A percentile compares a stretch with the other conserved stretches of the same genome.
phyloP scores from a whole-genome alignment of 2,329 filamentous ascomycete genomes.

The Colletotrichum musae region DNA sequence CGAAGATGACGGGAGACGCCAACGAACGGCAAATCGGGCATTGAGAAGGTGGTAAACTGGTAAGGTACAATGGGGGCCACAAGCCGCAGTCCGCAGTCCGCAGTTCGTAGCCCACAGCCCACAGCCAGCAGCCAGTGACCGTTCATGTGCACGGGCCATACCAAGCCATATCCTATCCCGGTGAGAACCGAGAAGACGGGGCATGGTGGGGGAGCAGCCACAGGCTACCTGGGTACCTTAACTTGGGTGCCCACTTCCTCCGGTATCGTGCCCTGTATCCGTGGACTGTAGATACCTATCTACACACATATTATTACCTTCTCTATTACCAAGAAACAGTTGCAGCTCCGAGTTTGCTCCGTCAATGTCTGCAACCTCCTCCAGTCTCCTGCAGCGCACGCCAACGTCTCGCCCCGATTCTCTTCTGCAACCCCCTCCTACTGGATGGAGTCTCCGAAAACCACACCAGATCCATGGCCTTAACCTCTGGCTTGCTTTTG shows the following conservation, averaged over 20 bases:
- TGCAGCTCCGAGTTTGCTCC: no score
- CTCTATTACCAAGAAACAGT: no score
- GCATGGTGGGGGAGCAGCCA: neutral
- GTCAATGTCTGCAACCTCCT: no score
- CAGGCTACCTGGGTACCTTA: conserved; percentile 13
- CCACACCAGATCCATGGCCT: no score
- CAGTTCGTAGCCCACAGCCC: neutral
- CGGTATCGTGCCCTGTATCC: neutral
- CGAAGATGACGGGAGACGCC: neutral
- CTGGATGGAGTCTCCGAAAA: no score
- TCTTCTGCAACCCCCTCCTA: no score
- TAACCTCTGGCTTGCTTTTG: neutral
- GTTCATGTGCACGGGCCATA: conserved; percentile 4
- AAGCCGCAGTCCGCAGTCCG: no score
- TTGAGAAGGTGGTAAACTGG: neutral
- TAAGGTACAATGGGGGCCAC: no score
- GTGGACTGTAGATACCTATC: no score
- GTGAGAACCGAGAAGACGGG: conserved; percentile 28
- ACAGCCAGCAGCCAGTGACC: neutral
- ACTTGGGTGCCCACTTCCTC: neutral
- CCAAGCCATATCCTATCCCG: conserved; percentile 16
- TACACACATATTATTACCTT: no score
- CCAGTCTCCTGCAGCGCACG: no score
- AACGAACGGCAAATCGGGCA: neutral
- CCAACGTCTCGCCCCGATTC: no score